Evolutionary conservation across 2,329 filamentous ascomycete genomes (phyloP).

Genomic region (Paecilomyces sp.): DNA sequence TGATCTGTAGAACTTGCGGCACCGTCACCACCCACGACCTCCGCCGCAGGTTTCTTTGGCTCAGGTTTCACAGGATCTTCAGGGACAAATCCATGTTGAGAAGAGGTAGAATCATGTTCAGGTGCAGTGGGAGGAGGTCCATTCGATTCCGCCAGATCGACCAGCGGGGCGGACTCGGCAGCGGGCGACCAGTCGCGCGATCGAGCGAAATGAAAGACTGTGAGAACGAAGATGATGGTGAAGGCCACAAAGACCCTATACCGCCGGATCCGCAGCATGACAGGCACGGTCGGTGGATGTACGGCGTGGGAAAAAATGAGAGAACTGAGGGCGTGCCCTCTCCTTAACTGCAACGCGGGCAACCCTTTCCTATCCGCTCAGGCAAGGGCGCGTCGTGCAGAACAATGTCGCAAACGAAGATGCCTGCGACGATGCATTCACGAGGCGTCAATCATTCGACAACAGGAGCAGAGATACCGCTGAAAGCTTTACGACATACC

Average conservation of each 20-base stretch:
- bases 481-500: background rate
- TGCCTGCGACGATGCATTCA: background rate
- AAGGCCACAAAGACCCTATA: conserved; percentile 42
- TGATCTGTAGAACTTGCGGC: background rate
- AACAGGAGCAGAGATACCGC: background rate
- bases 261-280: conserved; percentile 43
- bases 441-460: background rate
- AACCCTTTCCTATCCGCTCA: background rate
- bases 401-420: background rate
- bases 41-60: background rate
- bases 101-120: conserved; percentile 5
- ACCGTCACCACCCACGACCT: background rate
- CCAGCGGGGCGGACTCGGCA: conserved; percentile 8
- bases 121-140: conserved; percentile 4
- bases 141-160: conserved; percentile 8
- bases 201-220: conserved; percentile 46
- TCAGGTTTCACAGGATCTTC: background rate
- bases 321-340: conserved; percentile 1
- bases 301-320: conserved; percentile 2
- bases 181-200: conserved; percentile 32
- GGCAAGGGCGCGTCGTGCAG: background rate
- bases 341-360: background rate
- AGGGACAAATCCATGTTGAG: conserved; percentile 6
- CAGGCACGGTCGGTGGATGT: conserved; percentile 7
- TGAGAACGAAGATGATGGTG: conserved; percentile 34